Evolutionary conservation across 2,329 filamentous ascomycete species (phyloP).

Genomic region (Metarhizium sp.): DNA sequence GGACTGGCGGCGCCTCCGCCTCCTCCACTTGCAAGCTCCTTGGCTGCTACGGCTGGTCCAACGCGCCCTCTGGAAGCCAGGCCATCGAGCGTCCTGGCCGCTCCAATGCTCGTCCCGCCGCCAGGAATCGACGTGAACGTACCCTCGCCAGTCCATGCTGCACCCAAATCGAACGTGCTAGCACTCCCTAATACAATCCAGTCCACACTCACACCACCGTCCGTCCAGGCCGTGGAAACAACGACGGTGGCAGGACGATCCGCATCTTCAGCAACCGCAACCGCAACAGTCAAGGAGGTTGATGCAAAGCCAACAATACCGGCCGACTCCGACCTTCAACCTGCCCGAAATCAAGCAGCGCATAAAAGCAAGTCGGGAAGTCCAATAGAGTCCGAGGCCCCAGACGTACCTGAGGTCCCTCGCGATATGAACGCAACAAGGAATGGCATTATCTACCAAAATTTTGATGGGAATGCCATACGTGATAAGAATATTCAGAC

Average conservation of each 20-base stretch:
- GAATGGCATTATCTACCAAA: conserved; percentile 50
- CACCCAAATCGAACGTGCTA: conserved; percentile 33
- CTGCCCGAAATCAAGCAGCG: conserved; percentile 6
- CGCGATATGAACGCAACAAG: conserved; percentile 21
- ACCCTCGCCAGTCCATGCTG: conserved; percentile 18
- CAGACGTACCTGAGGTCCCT: conserved; percentile 7
- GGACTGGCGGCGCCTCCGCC: conserved; percentile 12
- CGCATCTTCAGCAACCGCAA: not conserved
- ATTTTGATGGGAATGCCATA: conserved; percentile 47
- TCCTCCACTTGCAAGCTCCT: conserved; percentile 4
- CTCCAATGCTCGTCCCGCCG: conserved; percentile 28
- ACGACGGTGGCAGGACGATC: not conserved
- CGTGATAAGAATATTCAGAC: conserved; percentile 48
- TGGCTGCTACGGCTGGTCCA: conserved; percentile 14
- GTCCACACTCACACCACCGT: conserved; percentile 11
- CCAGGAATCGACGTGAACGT: conserved; percentile 18
- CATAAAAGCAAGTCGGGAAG: conserved; percentile 8
- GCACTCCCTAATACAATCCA: conserved; percentile 34
- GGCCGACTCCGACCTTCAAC: conserved; percentile 6
- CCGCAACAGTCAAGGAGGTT: not conserved
- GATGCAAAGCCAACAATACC: not conserved
- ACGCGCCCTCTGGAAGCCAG: conserved; percentile 16
- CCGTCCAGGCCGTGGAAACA: not conserved
- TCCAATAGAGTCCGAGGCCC: conserved; percentile 10
- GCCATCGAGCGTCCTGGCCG: conserved; percentile 25